A percentile compares a stretch with the other conserved stretches of the same genome.
These are phyloP conservation scores for Pholiota microspora DNA, from an alignment of 768 basidiomycete species.

Conservation along the genomic window DNA sequence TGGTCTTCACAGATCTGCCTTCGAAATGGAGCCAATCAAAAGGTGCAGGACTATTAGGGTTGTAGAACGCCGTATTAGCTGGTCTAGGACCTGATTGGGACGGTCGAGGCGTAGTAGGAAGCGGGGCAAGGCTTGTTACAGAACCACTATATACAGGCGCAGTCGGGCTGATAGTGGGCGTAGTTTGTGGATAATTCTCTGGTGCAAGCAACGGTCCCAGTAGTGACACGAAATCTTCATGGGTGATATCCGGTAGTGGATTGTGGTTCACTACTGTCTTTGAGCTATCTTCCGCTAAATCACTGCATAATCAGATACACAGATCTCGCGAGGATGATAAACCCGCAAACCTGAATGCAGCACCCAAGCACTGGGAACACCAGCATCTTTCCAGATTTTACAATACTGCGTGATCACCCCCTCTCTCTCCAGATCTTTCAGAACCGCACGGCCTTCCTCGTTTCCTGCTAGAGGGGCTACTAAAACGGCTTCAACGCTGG, in stretches of 20 bases:
- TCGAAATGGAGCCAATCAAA: conserved; percentile 90
- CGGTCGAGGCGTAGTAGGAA: conserved; percentile 27
- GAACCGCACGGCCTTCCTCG: conserved; percentile 62
- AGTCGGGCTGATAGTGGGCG: conserved; percentile 27
- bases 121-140: conserved; percentile 30
- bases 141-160: conserved; percentile 28
- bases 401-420: conserved; percentile 72
- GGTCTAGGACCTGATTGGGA: conserved; percentile 31
- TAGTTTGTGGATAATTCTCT: conserved; percentile 62
- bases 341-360: conserved; percentile 58
- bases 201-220: conserved; percentile 81
- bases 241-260: conserved; percentile 81
- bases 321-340: neutral
- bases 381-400: conserved; percentile 68
- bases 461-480: conserved; percentile 75
- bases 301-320: neutral
- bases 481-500: conserved; percentile 61
- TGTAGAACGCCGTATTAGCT: conserved; percentile 31
- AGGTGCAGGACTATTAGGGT: conserved; percentile 65
- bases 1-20: conserved; percentile 77
- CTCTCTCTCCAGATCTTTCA: conserved; percentile 61
- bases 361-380: conserved; percentile 82
- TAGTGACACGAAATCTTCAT: conserved; percentile 81
- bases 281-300: conserved; percentile 51
- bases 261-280: conserved; percentile 84